Evolutionary conservation across 208 protist genomes (phyloP), one percentile per base, ranked within the genome.

Genomic region (Kentomonas sorsogonicus): DNA sequence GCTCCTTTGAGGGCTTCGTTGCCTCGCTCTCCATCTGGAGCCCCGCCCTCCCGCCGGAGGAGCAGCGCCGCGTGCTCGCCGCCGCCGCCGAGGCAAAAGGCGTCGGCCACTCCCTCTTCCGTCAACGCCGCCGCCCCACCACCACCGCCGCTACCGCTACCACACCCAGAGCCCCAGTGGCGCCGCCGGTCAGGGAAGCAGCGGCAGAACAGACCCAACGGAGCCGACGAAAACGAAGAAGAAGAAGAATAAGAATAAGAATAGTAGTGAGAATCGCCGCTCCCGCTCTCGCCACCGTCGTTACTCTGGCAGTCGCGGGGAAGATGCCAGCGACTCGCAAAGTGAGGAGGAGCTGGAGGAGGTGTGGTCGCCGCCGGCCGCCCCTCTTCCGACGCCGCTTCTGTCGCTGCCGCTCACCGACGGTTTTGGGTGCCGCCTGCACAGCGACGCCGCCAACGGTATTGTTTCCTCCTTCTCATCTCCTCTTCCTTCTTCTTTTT

Each of bases 391-490:
- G 54, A 30, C 47, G 40, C 52, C 87, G 10, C 53, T 91, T 15
- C 80, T 65, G 30, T 84, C 63, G 13, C 86, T 89, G 33, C 64
- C 63, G 48, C 74, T 92, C 63, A 71, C 85, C 47, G 85, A 92
- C 39, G 85, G 81, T 9, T 56, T 78, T 33, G 85, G 85, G 11
- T 79, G 79, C 52, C 77, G 70, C 18, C 51, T 92, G 25, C 67
- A 79, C 54, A 83, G 77, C n/a, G n/a, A n/a, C n/a, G n/a, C n/a
- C n/a, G n/a, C n/a, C n/a, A n/a, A n/a, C n/a, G n/a, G n/a, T n/a
- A n/a, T n/a, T n/a, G n/a, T n/a, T n/a, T n/a, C n/a, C n/a, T n/a
- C n/a, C n/a, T n/a, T n/a, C n/a, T n/a, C n/a, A 22, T 22, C 5
- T 34, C 25, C 20, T 13, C 53, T 10, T 29, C 27, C 16, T 41